Evolutionary conservation across 352 stramenopile species (phyloP).

Genomic region (Globisporangium okanoganense): DNA sequence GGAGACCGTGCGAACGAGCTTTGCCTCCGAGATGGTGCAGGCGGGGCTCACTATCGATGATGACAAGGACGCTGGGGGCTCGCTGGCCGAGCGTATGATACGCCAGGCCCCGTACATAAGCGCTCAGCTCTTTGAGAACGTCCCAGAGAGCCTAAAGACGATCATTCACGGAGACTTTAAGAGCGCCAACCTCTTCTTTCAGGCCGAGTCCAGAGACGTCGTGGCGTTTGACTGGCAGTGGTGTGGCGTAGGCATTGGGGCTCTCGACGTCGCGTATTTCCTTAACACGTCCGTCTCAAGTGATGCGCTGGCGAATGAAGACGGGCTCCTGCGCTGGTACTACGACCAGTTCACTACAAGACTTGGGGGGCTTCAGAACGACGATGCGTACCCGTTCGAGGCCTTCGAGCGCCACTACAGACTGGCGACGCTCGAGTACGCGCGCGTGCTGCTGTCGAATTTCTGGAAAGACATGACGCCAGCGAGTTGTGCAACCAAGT

Average conservation of each 20-base stretch:
- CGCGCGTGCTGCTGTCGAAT: slow-evolving; percentile 50
- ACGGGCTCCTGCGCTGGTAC: slow-evolving; percentile 48
- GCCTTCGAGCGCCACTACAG: slow-evolving; percentile 54
- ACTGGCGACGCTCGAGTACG: slow-evolving; percentile 64
- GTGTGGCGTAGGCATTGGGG: slow-evolving; percentile 53
- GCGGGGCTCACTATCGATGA: neutral
- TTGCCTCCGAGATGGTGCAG: slow-evolving; percentile 16
- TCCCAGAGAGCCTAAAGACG: slow-evolving; percentile 22
- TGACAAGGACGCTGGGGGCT: neutral
- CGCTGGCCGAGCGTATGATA: slow-evolving; percentile 38
- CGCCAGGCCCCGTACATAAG: slow-evolving; percentile 47
- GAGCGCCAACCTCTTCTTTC: slow-evolving; percentile 69
- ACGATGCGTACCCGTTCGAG: slow-evolving; percentile 37
- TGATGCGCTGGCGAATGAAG: slow-evolving; percentile 32
- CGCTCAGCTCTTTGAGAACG: slow-evolving; percentile 28
- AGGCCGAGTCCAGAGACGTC: slow-evolving; percentile 30
- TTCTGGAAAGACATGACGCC: slow-evolving; percentile 62
- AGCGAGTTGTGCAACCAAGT: slow-evolving; percentile 32
- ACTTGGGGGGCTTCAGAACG: too few relatives aligned
- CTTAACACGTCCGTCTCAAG: slow-evolving; percentile 64
- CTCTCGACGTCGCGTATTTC: slow-evolving; percentile 61
- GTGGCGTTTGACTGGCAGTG: slow-evolving; percentile 79
- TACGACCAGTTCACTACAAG: slow-evolving; percentile 35
- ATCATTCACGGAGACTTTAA: slow-evolving; percentile 73
- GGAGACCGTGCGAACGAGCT: slow-evolving; percentile 30